Evolutionary conservation across 768 basidiomycete species (phyloP).

Genomic region (Termitomyces bulborhizus): DNA sequence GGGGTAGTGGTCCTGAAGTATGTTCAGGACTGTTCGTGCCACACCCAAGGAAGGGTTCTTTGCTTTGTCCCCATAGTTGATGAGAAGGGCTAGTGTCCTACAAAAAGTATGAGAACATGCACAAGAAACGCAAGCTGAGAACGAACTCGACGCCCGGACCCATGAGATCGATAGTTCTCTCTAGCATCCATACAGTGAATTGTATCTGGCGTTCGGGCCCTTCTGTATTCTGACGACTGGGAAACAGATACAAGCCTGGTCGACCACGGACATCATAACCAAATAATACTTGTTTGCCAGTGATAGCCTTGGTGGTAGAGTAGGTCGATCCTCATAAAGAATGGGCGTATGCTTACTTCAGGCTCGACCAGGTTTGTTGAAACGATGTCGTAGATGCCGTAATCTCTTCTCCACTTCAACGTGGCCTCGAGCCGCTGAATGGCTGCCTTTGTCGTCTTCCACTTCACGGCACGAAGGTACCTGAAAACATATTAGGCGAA

Average conservation of each 20-base stretch:
- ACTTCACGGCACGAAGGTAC: conserved; percentile 75
- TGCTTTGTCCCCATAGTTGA: conserved; percentile 70
- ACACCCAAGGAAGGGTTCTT: conserved; percentile 45
- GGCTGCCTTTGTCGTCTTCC: conserved; percentile 50
- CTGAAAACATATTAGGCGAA: conserved; percentile 25
- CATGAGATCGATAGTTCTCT: conserved; percentile 73
- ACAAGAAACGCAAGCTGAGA: background rate
- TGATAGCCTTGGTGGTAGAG: conserved; percentile 47
- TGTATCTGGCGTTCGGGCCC: conserved; percentile 65
- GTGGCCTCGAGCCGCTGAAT: conserved; percentile 68
- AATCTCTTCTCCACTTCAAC: conserved; percentile 76
- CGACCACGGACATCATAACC: conserved; percentile 66
- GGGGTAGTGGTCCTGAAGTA: conserved; percentile 80
- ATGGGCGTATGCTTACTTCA: conserved; percentile 44
- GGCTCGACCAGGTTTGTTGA: conserved; percentile 61
- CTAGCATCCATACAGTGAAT: conserved; percentile 71
- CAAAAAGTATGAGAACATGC: background rate
- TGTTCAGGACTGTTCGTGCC: conserved; percentile 44
- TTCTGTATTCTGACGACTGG: conserved; percentile 72
- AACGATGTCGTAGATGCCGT: conserved; percentile 59
- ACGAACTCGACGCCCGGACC: conserved; percentile 76
- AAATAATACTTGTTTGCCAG: conserved; percentile 76
- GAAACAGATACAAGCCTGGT: conserved; percentile 65
- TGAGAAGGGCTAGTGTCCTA: conserved; percentile 65
- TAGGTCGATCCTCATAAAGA: background rate